Percentiles rank a stretch among this genome's conserved stretches.
Conservation (phyloP, 1,284 basidiomycete species). For the Ceratorhiza oryzae-sativae region DNA sequence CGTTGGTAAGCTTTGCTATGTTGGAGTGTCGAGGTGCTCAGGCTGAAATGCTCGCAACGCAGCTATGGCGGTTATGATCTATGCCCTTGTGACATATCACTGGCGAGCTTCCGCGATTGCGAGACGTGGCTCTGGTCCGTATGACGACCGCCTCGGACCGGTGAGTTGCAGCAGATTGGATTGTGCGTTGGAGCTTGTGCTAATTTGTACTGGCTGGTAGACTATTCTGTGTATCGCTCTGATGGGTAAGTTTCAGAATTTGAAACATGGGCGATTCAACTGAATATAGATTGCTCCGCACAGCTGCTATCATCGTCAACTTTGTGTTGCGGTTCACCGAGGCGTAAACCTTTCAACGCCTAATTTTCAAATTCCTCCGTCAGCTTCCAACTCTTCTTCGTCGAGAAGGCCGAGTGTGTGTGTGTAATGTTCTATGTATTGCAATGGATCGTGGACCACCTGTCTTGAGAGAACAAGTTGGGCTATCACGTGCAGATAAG, state of each 20-base stretch:
- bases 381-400: background rate
- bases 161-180: conserved; percentile 56
- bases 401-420: background rate
- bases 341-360: conserved; percentile 27
- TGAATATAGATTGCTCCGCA: conserved; percentile 37
- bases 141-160: conserved; percentile 93
- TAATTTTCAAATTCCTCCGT: background rate
- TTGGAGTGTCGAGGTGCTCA: background rate
- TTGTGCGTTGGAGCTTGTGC: conserved; percentile 17
- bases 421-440: conserved; percentile 32
- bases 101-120: conserved; percentile 96
- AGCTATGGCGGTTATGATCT: conserved; percentile 98
- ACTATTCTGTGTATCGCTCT: conserved; percentile 87
- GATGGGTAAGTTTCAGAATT: conserved; percentile 63
- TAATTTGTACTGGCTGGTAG: conserved; percentile 54
- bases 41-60: conserved; percentile 38
- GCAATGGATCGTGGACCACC: conserved; percentile 10
- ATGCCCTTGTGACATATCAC: conserved; percentile 94
- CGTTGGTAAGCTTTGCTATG: conserved; percentile 67
- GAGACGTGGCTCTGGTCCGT: conserved; percentile 89
- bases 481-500: conserved; percentile 5
- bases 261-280: conserved; percentile 17
- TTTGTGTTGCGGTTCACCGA: conserved; percentile 82
- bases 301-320: conserved; percentile 89
- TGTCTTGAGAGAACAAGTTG: conserved; percentile 3